A percentile compares a stretch with the other conserved stretches of the same genome.
phyloP scores from a whole-genome alignment of 768 basidiomycete genomes.

The Boletus vinaceobasis region DNA sequence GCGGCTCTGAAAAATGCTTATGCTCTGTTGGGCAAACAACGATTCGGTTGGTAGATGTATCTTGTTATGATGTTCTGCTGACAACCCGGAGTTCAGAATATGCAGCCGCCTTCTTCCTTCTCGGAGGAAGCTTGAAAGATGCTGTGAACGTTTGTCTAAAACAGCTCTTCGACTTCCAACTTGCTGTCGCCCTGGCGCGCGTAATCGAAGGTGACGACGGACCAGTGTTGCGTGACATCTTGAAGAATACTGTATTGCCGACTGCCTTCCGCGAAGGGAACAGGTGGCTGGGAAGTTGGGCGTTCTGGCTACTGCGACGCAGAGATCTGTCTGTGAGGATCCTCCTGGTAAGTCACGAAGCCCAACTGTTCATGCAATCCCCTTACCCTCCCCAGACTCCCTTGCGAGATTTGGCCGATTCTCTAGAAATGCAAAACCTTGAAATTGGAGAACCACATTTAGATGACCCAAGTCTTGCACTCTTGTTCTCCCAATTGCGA shows the following conservation, averaged over 20 bases:
- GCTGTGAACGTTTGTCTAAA: conserved; percentile 88
- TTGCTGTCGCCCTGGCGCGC: conserved; percentile 84
- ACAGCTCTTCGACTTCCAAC: conserved; percentile 85
- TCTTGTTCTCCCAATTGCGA: conserved; percentile 86
- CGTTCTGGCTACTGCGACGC: conserved; percentile 89
- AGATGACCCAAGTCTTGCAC: conserved; percentile 89
- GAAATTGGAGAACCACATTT: conserved; percentile 84
- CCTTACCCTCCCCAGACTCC: conserved; percentile 52
- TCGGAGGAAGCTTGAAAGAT: conserved; percentile 85
- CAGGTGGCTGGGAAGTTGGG: conserved; percentile 93
- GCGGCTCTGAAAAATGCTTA: conserved; percentile 97
- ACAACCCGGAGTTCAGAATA: conserved; percentile 60
- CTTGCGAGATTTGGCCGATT: conserved; percentile 64
- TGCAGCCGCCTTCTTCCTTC: conserved; percentile 96
- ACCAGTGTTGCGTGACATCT: conserved; percentile 65
- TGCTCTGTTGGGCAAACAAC: conserved; percentile 83
- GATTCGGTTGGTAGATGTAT: conserved; percentile 65
- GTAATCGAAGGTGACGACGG: conserved; percentile 83
- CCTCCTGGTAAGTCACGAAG: conserved; percentile 60
- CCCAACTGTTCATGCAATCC: background rate
- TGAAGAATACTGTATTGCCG: conserved; percentile 76
- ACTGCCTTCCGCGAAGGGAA: conserved; percentile 85
- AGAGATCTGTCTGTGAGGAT: conserved; percentile 89
- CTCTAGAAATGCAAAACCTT: conserved; percentile 48
- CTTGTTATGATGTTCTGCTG: background rate